Evolutionary conservation across 306 rosid species (phyloP), one percentile per base, ranked within the genome.

Genomic region (Inga leiocalycina): DNA sequence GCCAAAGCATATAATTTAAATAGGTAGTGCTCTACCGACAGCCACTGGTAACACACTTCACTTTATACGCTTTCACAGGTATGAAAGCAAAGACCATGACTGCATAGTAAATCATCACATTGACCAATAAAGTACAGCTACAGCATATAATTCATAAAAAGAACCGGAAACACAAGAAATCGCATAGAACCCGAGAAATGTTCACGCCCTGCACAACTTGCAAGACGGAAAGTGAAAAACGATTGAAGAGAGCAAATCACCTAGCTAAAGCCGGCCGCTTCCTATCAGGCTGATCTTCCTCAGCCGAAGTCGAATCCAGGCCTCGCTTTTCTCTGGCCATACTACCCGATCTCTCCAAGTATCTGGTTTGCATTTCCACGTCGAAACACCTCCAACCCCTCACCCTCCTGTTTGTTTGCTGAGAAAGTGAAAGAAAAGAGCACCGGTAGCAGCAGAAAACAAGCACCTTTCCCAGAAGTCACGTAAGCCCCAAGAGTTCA

Each of bases 251-350:
- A 13, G 1, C 41, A 46, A 39, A 39, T 39, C 43, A 39, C 98
- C 97, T 92, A 22, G 98, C 97, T 15, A 94, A 77, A 80, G 98
- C 98, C 48, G 98, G 98, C 32, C 98, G 85, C 83, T 94, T 94
- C 87, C 91, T 91, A 10, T 92, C 92, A 30, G 98, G 93, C 80
- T 92, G 95, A 17, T 82, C 94, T 84, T 91, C 91, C 44, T 88
- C 97, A 46, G 74, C 89, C 10, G 94, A 81, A 80, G 81, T 39
- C 27, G 97, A 84, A 87, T 94, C 98, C 76, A 94, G 83, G 49
- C 86, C 46, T 72, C 98, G 88, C 82, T 94, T 94, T 75, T 92
- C 97, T 77, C 94, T 84, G 54, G 84, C 89, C 90, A 86, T 71
- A 68, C 91, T 84, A 71, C 80, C 87, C 74, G 94, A 88, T 78